Base-by-base conservation (phyloP, 2,329 filamentous ascomycete species). In the Dactylella cylindrospora region DNA sequence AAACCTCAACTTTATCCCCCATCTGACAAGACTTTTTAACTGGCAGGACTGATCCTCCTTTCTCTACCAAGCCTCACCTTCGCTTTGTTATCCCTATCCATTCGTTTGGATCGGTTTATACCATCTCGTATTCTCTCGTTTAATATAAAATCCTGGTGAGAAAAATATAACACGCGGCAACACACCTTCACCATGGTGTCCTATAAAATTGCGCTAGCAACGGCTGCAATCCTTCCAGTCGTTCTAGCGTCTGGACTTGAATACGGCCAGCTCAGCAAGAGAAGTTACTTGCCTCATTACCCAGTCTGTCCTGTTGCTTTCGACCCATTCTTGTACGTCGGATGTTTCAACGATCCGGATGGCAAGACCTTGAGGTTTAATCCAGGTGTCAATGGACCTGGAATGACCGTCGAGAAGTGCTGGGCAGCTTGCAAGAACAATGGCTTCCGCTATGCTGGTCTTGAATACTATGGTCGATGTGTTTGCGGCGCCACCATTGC, bases 351-450 rank as follows among this genome's bases (percentile, higher is more conserved):
- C 10, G 57, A 62, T 29, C 57, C 57, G 5, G 29, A 23, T 19
- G 57, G 57, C 6, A 39, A 3, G 3, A 54, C 49, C 17, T 49
- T 62, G 43, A 49, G 57, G 26, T 62, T 62, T 49, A 62, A 17
- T 5, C 57, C 57, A 36, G 26, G 43, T 6, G 43, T 54, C 49
- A 62, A 54, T 19, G 49, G 55, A 2, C 47, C 40, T 19, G 55
- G 29, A 3, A 61, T 61, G 55, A 61, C 55, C 41, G 13, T 50
- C 23, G 28, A 62, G 49, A 62, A 49, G 43, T 62, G 57, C 49
- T 49, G 41, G 41, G 22, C 57, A 5, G 57, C 57, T 15, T 62
- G 57, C 49, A 62, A 62, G 38, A 43, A 43, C 43, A 62, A 62
- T 12, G 57, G 57, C 8, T 62, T 38, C 35, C 28, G 49, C 12